A percentile compares a stretch with the other conserved stretches of the same genome.
Evolutionary conservation across 192 early-diverging fungal species (phyloP).

Genomic region (Kickxella alabastrina): DNA sequence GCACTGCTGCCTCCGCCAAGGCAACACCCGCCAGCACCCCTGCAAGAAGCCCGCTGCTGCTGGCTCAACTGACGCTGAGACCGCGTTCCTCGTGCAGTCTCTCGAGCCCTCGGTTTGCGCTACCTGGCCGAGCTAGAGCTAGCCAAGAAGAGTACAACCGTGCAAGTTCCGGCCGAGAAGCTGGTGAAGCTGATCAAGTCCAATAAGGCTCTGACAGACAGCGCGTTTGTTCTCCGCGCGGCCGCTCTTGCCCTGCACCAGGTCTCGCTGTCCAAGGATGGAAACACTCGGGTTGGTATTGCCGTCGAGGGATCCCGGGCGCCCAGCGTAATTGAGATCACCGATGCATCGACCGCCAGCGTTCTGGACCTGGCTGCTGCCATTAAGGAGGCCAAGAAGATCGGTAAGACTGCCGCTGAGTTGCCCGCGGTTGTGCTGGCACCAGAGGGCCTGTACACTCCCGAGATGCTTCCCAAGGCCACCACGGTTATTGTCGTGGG

Average conservation of each 20-base stretch:
- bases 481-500: slow-evolving; percentile 66
- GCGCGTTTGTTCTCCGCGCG: slow-evolving; percentile 31
- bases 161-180: slow-evolving; percentile 32
- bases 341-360: slow-evolving; percentile 22
- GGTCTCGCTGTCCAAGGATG: slow-evolving; percentile 51
- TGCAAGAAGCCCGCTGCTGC: slow-evolving; percentile 6
- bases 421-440: slow-evolving; percentile 24
- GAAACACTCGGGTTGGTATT: slow-evolving; percentile 56
- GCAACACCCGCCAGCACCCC: background rate
- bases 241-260: slow-evolving; percentile 41
- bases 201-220: slow-evolving; percentile 14
- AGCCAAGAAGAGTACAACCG: slow-evolving; percentile 32
- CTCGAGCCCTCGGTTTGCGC: slow-evolving; percentile 46
- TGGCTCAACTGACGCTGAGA: slow-evolving; percentile 25
- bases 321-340: slow-evolving; percentile 22
- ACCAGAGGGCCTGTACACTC: slow-evolving; percentile 49
- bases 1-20: background rate
- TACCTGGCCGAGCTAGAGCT: slow-evolving; percentile 34
- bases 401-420: background rate
- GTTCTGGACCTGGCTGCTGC: slow-evolving; percentile 25
- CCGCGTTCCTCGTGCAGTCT: slow-evolving; percentile 40
- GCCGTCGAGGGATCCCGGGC: slow-evolving; percentile 52
- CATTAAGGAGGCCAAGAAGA: slow-evolving; percentile 19
- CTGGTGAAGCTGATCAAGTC: slow-evolving; percentile 23
- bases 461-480: slow-evolving; percentile 49